Percentiles rank a stretch among this genome's conserved stretches.
Evolutionary conservation across 2,329 filamentous ascomycete genomes (phyloP).

Genomic region (Passalora sequoiae): DNA sequence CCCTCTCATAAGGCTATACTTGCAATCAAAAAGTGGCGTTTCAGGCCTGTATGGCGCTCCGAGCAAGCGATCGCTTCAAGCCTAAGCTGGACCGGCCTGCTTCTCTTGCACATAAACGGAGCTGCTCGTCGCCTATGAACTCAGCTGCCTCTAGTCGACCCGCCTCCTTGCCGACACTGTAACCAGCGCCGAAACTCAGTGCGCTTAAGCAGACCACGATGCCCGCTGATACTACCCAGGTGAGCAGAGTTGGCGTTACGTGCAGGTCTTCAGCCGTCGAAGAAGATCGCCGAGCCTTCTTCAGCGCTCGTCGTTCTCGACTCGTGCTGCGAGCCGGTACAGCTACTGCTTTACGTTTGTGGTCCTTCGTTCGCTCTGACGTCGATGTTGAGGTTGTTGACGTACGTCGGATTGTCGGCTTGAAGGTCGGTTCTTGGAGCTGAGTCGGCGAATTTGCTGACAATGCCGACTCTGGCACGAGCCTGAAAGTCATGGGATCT

Average conservation of each 20-base stretch:
- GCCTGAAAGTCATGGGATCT: conserved; percentile 51
- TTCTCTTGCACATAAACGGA: conserved; percentile 31
- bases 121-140: conserved; percentile 20
- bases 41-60: conserved; percentile 30
- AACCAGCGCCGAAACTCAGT: conserved; percentile 61
- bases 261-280: conserved; percentile 29
- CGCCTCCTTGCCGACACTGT: conserved; percentile 54
- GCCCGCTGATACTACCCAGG: conserved; percentile 61
- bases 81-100: conserved; percentile 31
- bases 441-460: conserved; percentile 26
- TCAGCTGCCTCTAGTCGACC: conserved; percentile 22
- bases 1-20: too few species aligned
- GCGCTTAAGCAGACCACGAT: conserved; percentile 61
- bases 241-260: conserved; percentile 57
- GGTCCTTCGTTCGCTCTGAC: conserved; percentile 29
- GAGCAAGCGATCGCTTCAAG: conserved; percentile 29
- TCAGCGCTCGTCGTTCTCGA: conserved; percentile 42
- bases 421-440: conserved; percentile 32
- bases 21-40: too few species aligned
- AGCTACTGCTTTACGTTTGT: conserved; percentile 44
- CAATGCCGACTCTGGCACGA: conserved; percentile 56
- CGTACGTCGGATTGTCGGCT: conserved; percentile 34
- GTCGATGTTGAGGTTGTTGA: conserved; percentile 28
- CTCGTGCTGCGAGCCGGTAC: conserved; percentile 35
- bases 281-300: conserved; percentile 39